These are phyloP conservation scores for Jimgerdemannia flammicorona DNA, from an alignment of 192 early-diverging fungal species.

Conservation along the genomic window DNA sequence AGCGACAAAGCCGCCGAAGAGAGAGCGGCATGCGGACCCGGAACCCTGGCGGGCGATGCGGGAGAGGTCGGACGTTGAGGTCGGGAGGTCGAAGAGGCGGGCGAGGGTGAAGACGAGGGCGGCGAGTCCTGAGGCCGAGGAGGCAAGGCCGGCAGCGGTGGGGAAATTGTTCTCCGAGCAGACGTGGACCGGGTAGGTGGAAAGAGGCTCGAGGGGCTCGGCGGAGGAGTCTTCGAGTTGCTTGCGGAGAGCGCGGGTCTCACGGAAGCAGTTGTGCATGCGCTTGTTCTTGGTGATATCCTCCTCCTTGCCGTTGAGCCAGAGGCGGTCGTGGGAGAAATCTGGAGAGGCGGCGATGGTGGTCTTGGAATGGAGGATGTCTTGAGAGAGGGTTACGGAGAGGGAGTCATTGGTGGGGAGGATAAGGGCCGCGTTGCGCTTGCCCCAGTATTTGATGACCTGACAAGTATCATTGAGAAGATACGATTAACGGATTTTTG, in stretches of 20 bases:
- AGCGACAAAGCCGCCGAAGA: slow-evolving; percentile 98
- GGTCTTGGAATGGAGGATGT: slow-evolving; percentile 94
- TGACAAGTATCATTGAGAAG: not conserved
- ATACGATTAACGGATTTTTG: too few species aligned
- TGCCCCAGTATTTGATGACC: slow-evolving; percentile 98
- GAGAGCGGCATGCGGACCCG: slow-evolving; percentile 94
- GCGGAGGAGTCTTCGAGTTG: slow-evolving; percentile 54
- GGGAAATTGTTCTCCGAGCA: slow-evolving; percentile 99
- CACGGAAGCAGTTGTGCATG: slow-evolving; percentile 77
- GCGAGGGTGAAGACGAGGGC: slow-evolving; percentile 85
- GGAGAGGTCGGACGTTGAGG: slow-evolving; percentile 74
- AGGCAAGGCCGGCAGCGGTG: slow-evolving; percentile 97
- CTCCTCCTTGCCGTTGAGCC: slow-evolving; percentile 95
- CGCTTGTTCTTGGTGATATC: slow-evolving; percentile 77
- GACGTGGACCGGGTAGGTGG: slow-evolving; percentile 72
- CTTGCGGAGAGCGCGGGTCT: slow-evolving; percentile 69
- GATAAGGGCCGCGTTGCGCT: slow-evolving; percentile 85
- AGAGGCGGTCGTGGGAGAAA: slow-evolving; percentile 75
- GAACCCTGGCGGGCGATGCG: slow-evolving; percentile 91
- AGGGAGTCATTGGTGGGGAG: slow-evolving; percentile 98
- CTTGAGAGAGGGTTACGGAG: slow-evolving; percentile 94
- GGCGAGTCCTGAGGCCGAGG: slow-evolving; percentile 94
- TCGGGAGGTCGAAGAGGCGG: slow-evolving; percentile 68
- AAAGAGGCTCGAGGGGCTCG: slow-evolving; percentile 47
- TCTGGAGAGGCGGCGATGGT: slow-evolving; percentile 69